Conservation (phyloP, 2,329 filamentous ascomycete genomes). For the Epichloe hybrida region DNA sequence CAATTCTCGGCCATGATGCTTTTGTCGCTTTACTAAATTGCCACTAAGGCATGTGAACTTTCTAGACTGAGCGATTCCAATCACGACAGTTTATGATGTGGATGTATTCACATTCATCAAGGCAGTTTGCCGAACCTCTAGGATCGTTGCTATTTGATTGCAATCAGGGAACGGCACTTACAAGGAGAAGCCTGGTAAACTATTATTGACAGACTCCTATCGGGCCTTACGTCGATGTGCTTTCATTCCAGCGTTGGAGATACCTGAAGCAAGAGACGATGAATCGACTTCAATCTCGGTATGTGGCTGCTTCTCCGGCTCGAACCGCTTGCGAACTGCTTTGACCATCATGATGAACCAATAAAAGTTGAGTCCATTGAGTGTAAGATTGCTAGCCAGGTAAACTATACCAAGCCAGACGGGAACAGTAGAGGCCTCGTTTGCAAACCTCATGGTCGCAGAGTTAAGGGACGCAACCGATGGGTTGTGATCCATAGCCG, state of each 20-base stretch:
- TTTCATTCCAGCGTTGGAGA: constrained; percentile 7
- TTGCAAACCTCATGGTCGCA: constrained; percentile 30
- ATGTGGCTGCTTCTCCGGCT: constrained; percentile 26
- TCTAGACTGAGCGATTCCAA: not conserved
- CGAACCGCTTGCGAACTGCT: constrained; percentile 64
- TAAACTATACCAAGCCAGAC: constrained; percentile 58
- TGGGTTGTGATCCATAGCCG: constrained; percentile 29
- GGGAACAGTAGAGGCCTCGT: constrained; percentile 40
- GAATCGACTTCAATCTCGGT: constrained; percentile 18
- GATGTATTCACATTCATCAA: not conserved
- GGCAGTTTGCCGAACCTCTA: too few species aligned
- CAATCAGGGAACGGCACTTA: not conserved
- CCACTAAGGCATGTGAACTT: too few species aligned
- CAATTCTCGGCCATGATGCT: too few species aligned
- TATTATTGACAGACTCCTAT: not conserved
- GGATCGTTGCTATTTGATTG: not conserved
- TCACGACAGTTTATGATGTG: not conserved
- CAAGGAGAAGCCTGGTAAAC: not conserved
- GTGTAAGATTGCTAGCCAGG: constrained; percentile 52
- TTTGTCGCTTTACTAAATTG: not conserved
- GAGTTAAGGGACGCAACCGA: constrained; percentile 13
- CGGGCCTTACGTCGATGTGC: constrained; percentile 19
- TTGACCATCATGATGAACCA: constrained; percentile 84
- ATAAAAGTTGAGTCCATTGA: constrained; percentile 68
- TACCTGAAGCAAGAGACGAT: constrained; percentile 17